phyloP scores from a whole-genome alignment of 169 alveolate species.

The Cryptosporidium baileyi region DNA sequence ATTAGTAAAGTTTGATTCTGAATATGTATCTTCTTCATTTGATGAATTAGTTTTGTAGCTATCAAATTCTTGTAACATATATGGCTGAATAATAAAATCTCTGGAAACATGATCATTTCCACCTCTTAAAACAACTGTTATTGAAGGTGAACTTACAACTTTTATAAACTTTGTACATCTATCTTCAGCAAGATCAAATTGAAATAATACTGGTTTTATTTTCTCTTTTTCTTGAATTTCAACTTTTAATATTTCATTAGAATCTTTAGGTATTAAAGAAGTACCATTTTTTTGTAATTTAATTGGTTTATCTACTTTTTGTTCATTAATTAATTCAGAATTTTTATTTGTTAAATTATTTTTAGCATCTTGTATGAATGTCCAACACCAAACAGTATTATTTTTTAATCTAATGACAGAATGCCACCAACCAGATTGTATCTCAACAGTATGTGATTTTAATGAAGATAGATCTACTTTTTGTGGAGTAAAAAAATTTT shows the following conservation, averaged over 20 bases:
- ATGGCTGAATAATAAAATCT: slow-evolving; percentile 41
- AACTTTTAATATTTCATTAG: background rate
- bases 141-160: slow-evolving; percentile 49
- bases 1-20: background rate
- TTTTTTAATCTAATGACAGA: slow-evolving; percentile 41
- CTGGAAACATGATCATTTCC: slow-evolving; percentile 10
- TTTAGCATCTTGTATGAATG: background rate
- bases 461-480: background rate
- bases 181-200: slow-evolving; percentile 61
- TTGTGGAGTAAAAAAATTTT: slow-evolving; percentile 23
- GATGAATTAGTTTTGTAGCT: background rate
- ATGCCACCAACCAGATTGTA: slow-evolving; percentile 70
- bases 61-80: slow-evolving; percentile 6
- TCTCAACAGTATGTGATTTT: slow-evolving; percentile 27
- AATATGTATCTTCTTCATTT: background rate
- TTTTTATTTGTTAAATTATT: background rate
- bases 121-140: slow-evolving; percentile 61
- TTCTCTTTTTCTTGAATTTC: background rate
- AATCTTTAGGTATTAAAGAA: background rate
- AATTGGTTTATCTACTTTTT: background rate
- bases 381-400: slow-evolving; percentile 48
- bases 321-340: background rate
- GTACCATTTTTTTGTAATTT: background rate
- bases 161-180: slow-evolving; percentile 49
- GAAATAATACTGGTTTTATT: slow-evolving; percentile 18